These are phyloP conservation scores for Abortiporus biennis DNA, from an alignment of 1,284 basidiomycete genomes.

Conservation along the genomic window DNA sequence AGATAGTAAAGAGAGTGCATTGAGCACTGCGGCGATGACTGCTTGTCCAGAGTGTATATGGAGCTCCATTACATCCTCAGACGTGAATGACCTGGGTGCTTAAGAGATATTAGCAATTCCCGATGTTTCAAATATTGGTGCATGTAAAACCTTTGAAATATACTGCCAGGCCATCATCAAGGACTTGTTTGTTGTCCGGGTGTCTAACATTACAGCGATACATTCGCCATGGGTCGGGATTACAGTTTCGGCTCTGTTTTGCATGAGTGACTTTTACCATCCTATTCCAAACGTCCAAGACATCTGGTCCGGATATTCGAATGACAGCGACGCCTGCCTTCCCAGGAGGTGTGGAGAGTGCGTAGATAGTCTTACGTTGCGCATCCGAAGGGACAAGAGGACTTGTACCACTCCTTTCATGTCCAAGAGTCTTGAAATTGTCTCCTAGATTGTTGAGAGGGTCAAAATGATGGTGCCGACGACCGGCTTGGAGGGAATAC, in stretches of 20 bases:
- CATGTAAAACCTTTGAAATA: conserved; percentile 62
- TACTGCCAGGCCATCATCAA: conserved; percentile 81
- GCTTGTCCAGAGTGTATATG: conserved; percentile 87
- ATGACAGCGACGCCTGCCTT: conserved; percentile 80
- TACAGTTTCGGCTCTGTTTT: conserved; percentile 10
- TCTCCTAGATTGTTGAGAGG: too few species aligned
- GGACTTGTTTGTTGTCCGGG: conserved; percentile 49
- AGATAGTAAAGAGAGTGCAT: conserved; percentile 51
- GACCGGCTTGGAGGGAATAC: too few species aligned
- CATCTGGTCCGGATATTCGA: conserved; percentile 75
- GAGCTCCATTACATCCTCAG: conserved; percentile 78
- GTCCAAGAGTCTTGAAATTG: too few species aligned
- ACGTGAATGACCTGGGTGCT: conserved; percentile 77
- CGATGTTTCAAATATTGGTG: conserved; percentile 1
- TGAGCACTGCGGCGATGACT: conserved; percentile 63
- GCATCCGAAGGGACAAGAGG: conserved; percentile 46
- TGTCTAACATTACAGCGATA: conserved; percentile 66
- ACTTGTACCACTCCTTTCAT: too few species aligned
- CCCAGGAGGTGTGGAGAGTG: conserved; percentile 78
- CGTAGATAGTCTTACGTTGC: conserved; percentile 75
- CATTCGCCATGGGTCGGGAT: conserved; percentile 56
- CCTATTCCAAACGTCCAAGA: conserved; percentile 47
- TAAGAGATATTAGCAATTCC: not conserved
- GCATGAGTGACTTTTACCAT: conserved; percentile 35
- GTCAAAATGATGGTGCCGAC: too few species aligned